These are phyloP conservation scores for Tilletia setariae DNA, from an alignment of 1,284 basidiomycete species.

Conservation along the genomic window DNA sequence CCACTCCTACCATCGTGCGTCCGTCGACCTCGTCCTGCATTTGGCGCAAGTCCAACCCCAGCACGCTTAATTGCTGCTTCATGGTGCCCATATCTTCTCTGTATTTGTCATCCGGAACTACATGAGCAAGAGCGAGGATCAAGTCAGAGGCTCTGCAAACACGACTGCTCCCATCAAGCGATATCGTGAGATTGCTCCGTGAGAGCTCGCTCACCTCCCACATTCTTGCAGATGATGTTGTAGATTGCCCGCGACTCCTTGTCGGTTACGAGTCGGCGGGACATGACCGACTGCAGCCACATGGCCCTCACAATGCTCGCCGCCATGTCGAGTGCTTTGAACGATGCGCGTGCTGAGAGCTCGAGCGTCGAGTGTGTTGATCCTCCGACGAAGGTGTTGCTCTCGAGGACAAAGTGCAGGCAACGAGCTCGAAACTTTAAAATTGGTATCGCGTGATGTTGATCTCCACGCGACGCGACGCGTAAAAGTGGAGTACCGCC, in stretches of 20 bases:
- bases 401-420: too few relatives aligned
- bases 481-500: too few relatives aligned
- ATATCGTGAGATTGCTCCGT: background rate
- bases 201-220: conserved; percentile 13
- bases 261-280: conserved; percentile 32
- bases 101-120: conserved; percentile 24
- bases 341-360: background rate
- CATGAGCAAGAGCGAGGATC: background rate
- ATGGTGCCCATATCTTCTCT: conserved; percentile 24
- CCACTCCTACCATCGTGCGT: conserved; percentile 29
- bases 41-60: conserved; percentile 40
- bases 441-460: too few relatives aligned
- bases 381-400: too few relatives aligned
- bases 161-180: background rate
- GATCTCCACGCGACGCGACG: too few relatives aligned
- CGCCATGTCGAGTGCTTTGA: background rate
- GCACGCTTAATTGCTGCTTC: conserved; percentile 20
- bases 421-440: too few relatives aligned
- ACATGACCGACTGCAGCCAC: conserved; percentile 34
- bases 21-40: conserved; percentile 33
- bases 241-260: conserved; percentile 31
- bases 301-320: background rate
- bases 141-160: background rate
- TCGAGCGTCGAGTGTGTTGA: background rate
- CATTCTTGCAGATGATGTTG: conserved; percentile 15